Percentiles rank a stretch among this genome's conserved stretches.
phyloP scores from a whole-genome alignment of 306 rosid genomes.

The Ceratonia siliqua region DNA sequence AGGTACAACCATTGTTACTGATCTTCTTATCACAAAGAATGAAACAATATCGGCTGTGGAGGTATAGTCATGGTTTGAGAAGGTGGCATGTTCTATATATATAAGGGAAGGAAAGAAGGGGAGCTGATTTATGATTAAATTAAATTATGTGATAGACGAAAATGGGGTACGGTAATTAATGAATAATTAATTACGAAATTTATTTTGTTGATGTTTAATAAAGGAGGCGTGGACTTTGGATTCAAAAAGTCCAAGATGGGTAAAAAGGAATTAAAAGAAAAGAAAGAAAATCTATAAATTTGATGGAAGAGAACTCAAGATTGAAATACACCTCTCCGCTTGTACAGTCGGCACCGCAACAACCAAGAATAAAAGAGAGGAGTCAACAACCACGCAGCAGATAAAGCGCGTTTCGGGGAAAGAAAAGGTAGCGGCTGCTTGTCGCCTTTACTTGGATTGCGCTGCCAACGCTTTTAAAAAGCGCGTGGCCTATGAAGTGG shows the following conservation, averaged over 20 bases:
- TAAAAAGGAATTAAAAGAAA: neutral
- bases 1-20: conserved; percentile 54
- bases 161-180: conserved; percentile 34
- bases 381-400: conserved; percentile 16
- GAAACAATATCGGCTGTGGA: neutral
- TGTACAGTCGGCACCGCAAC: neutral
- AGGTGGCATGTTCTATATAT: conserved; percentile 36
- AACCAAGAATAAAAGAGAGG: neutral
- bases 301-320: conserved; percentile 32
- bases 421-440: conserved; percentile 48
- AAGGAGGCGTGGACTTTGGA: conserved; percentile 46
- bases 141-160: conserved; percentile 29
- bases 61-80: conserved; percentile 35
- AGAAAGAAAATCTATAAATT: conserved; percentile 6
- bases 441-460: conserved; percentile 46
- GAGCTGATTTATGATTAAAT: neutral
- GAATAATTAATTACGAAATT: conserved; percentile 1
- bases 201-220: neutral
- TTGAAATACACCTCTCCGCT: neutral
- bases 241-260: conserved; percentile 34
- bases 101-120: neutral
- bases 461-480: no score
- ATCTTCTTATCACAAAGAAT: neutral
- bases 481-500: no score
- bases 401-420: conserved; percentile 24